Conservation (phyloP, 495 filamentous ascomycete genomes). For the Aspergillus diversus region DNA sequence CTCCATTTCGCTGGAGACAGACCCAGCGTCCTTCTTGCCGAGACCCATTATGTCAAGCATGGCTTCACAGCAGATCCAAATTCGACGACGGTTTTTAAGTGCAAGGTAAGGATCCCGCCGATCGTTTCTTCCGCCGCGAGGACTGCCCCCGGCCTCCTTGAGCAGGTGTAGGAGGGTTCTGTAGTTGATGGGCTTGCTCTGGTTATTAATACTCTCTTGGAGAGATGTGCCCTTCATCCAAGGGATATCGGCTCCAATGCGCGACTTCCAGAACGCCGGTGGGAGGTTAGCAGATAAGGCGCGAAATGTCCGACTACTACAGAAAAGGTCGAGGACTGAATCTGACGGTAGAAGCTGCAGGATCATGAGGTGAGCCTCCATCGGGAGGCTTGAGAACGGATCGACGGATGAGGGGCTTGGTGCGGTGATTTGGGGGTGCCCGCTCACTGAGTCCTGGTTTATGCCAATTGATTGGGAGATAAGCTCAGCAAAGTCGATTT, state of each 20-base stretch:
- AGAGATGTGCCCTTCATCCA: not conserved
- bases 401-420: not conserved
- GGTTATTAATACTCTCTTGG: not conserved
- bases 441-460: not conserved
- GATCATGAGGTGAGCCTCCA: slow-evolving; percentile 4
- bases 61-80: slow-evolving; percentile 12
- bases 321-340: slow-evolving; percentile 5
- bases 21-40: not conserved
- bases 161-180: not conserved
- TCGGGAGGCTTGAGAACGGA: slow-evolving; percentile 1
- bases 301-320: slow-evolving; percentile 4
- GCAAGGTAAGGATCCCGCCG: not conserved
- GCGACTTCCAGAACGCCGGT: slow-evolving; percentile 4
- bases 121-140: not conserved
- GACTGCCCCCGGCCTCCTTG: not conserved
- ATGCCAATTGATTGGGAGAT: not conserved
- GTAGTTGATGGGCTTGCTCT: not conserved
- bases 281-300: not conserved
- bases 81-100: slow-evolving; percentile 9
- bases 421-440: not conserved
- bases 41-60: slow-evolving; percentile 1
- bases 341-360: slow-evolving; percentile 2
- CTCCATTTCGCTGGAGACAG: not conserved
- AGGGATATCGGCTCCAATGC: not conserved
- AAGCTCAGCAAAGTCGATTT: not conserved